Base-by-base conservation (phyloP, 192 early-diverging fungal species). In the Pecoramyces ruminantium region DNA sequence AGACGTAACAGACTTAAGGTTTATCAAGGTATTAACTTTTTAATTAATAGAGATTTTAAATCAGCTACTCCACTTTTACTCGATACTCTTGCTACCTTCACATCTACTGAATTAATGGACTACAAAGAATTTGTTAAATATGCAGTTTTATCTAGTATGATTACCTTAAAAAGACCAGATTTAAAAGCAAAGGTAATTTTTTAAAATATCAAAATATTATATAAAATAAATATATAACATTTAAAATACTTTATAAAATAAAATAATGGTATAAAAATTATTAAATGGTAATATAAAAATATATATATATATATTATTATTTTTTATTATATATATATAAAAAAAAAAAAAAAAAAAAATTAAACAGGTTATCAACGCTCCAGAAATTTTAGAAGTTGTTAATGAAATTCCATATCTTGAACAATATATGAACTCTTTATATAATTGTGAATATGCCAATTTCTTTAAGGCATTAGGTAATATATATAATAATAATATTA, bases 111-210 rank as follows among this genome's bases (percentile, higher is more conserved):
- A 87, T 89, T 99, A 79, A 97, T 99, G 96, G 92, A 96, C 30
- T 96, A 97, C 85, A 92, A 93, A 78, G 96, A 98, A 29, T 99
- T 98, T 90, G 96, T 99, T 77, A 93, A 93, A 82, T 97, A 97
- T 83, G 92, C 95, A 13, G 94, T 96, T 0, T 86, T 98, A 28
- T 92, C 93, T n/a, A 94, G 94, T 34, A 91, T 93, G 17, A 85
- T 99, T 79, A 94, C 93, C 21, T 88, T 99, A 84, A 87, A 93
- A 78, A 91, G 98, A 42, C 92, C 96, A 11, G 97, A 98, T 51
- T 93, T 98, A 85, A 99, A 99, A 83, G 92, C 92, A 79, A 95
- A 94, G 91, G 96, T 96, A 86, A 28, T 81, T 78, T 28, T 29
- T n/a, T n/a, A n/a, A n/a, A n/a, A n/a, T n/a, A n/a, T n/a, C n/a